Conservation (phyloP, 1,284 basidiomycete species). For the Papiliotrema flavescens region DNA sequence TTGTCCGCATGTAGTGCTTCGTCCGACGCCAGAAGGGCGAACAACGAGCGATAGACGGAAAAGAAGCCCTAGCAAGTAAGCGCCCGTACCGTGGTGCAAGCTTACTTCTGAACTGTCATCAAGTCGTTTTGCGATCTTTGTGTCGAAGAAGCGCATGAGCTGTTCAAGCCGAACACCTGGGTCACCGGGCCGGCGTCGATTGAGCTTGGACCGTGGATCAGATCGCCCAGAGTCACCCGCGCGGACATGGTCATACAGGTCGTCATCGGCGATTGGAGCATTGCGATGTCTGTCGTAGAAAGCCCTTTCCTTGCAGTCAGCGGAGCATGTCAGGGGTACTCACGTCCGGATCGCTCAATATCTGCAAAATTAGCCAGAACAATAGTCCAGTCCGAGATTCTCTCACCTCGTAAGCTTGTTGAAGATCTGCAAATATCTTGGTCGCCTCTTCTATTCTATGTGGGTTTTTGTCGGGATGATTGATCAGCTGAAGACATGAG, state of each 20-base stretch:
- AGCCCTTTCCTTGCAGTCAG: slow-evolving; percentile 75
- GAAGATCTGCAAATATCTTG: slow-evolving; percentile 77
- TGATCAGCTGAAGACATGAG: slow-evolving; percentile 55
- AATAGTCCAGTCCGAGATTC: not conserved
- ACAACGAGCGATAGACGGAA: slow-evolving; percentile 84
- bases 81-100: not conserved
- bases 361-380: slow-evolving; percentile 50
- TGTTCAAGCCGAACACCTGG: slow-evolving; percentile 77
- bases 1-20: slow-evolving; percentile 61
- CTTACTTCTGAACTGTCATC: slow-evolving; percentile 68
- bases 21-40: slow-evolving; percentile 76
- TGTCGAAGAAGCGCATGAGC: slow-evolving; percentile 79
- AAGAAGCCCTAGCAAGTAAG: slow-evolving; percentile 70
- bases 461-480: slow-evolving; percentile 87
- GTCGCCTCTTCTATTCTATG: slow-evolving; percentile 81
- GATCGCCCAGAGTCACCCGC: slow-evolving; percentile 55
- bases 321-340: slow-evolving; percentile 23
- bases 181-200: slow-evolving; percentile 62
- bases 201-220: slow-evolving; percentile 52
- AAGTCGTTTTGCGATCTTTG: slow-evolving; percentile 66
- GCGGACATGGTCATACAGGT: slow-evolving; percentile 78
- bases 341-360: slow-evolving; percentile 88
- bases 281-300: slow-evolving; percentile 98
- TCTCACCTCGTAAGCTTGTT: slow-evolving; percentile 88
- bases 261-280: slow-evolving; percentile 75